These are phyloP conservation scores for Epithele typhae DNA, from an alignment of 768 basidiomycete species.

Conservation along the genomic window DNA sequence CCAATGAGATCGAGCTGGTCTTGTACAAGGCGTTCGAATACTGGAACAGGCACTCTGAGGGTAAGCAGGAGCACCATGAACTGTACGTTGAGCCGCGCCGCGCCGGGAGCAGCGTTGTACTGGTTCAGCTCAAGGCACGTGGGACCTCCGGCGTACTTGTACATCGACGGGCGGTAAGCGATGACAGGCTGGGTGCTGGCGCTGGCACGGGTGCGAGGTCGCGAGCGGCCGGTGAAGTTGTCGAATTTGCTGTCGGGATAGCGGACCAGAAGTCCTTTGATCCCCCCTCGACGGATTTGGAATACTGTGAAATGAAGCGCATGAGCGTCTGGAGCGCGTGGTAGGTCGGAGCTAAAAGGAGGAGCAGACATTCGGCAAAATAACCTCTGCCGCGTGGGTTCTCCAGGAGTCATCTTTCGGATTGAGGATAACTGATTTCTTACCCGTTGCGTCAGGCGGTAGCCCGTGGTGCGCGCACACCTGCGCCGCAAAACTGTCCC, in stretches of 20 bases:
- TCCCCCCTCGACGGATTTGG: conserved; percentile 16
- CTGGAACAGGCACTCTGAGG: conserved; percentile 1
- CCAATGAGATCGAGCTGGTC: conserved; percentile 15
- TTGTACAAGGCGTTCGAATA: conserved; percentile 10
- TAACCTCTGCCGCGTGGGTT: too few species aligned
- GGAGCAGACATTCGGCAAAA: too few species aligned
- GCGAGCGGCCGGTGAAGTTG: too few species aligned
- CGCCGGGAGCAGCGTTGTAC: conserved; percentile 1
- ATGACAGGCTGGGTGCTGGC: not conserved
- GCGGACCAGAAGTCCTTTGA: conserved; percentile 16
- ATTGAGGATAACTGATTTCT: too few species aligned
- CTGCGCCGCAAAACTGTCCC: conserved; percentile 10
- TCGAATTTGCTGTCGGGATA: conserved; percentile 15
- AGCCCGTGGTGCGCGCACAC: conserved; percentile 7
- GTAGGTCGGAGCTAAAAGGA: too few species aligned
- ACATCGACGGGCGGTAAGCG: conserved; percentile 13
- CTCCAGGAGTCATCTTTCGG: too few species aligned
- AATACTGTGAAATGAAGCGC: too few species aligned
- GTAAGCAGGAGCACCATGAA: conserved; percentile 11
- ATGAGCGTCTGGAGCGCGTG: too few species aligned
- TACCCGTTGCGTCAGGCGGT: conserved; percentile 5
- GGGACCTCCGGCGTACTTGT: conserved; percentile 16
- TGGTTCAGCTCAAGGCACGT: conserved; percentile 15
- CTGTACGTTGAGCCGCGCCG: conserved; percentile 15
- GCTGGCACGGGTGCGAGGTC: not conserved